Evolutionary conservation across 352 stramenopile genomes (phyloP).

Genomic region (Phytophthora foliorum): DNA sequence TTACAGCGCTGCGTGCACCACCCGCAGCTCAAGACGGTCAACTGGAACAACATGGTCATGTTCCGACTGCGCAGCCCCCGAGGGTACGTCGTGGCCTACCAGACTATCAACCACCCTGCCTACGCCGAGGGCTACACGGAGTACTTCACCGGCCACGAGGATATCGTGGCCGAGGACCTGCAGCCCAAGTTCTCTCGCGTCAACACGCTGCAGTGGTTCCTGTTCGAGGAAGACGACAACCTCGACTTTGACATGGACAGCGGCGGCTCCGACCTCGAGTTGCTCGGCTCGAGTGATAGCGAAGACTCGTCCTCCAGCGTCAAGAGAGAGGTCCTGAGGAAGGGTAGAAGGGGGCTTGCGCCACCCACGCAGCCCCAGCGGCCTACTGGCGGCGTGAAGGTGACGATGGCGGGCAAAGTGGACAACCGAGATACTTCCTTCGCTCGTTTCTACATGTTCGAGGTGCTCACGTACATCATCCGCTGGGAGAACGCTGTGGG

Average conservation of each 20-base stretch:
- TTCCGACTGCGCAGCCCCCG: constrained; percentile 51
- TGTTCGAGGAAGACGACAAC: constrained; percentile 40
- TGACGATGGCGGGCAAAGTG: constrained; percentile 56
- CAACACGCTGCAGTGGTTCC: constrained; percentile 60
- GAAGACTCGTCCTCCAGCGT: constrained; percentile 30
- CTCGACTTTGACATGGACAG: constrained; percentile 53
- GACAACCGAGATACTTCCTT: constrained; percentile 54
- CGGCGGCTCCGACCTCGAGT: constrained; percentile 47
- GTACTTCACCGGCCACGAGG: constrained; percentile 45
- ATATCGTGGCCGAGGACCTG: constrained; percentile 33
- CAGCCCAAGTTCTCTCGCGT: constrained; percentile 53
- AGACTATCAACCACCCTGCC: constrained; percentile 52
- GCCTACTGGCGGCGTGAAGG: constrained; percentile 35
- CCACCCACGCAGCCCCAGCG: constrained; percentile 5
- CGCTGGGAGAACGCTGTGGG: constrained; percentile 55
- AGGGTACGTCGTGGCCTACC: constrained; percentile 58
- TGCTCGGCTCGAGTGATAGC: constrained; percentile 43
- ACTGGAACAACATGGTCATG: constrained; percentile 67
- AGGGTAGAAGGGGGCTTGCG: constrained; percentile 20
- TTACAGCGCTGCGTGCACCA: constrained; percentile 60
- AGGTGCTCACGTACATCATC: constrained; percentile 61
- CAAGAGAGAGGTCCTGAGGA: constrained; percentile 17
- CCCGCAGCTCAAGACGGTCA: constrained; percentile 54
- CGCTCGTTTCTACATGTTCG: constrained; percentile 58
- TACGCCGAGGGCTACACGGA: constrained; percentile 45